These are phyloP conservation scores for Piper betle DNA, from an alignment of 164 flowering plant genomes.

Conservation along the genomic window DNA sequence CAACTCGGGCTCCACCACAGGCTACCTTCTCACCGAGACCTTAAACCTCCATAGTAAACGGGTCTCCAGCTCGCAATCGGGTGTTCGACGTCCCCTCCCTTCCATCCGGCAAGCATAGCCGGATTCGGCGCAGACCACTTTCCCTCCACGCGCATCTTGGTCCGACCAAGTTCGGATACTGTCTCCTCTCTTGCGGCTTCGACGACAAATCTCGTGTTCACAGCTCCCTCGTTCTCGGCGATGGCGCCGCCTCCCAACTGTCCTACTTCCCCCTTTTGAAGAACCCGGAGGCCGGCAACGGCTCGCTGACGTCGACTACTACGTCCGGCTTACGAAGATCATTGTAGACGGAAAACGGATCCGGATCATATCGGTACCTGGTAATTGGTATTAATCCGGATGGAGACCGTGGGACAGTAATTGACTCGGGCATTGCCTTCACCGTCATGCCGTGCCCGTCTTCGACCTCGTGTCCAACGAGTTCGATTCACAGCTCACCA, in stretches of 20 bases:
- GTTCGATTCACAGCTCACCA: constrained; percentile 30
- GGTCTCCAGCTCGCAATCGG: too few relatives aligned
- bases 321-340: constrained; percentile 38
- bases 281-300: constrained; percentile 24
- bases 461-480: constrained; percentile 34
- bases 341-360: constrained; percentile 42
- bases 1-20: not conserved
- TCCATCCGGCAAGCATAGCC: too few relatives aligned
- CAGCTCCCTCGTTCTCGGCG: constrained; percentile 30
- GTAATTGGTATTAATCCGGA: constrained; percentile 30
- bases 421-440: constrained; percentile 77
- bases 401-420: constrained; percentile 58
- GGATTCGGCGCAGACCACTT: not conserved
- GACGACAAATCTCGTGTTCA: constrained; percentile 30
- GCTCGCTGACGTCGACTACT: constrained; percentile 41
- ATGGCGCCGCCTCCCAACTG: too few relatives aligned
- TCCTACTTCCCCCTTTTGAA: constrained; percentile 48
- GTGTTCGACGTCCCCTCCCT: too few relatives aligned
- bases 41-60: too few relatives aligned
- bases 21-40: not conserved
- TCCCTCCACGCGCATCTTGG: constrained; percentile 30
- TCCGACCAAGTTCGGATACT: constrained; percentile 39
- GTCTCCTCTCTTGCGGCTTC: constrained; percentile 47
- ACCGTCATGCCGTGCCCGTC: constrained; percentile 50
- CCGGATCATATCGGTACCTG: constrained; percentile 29